phyloP scores from a whole-genome alignment of 805 yeast species.

The Kuraishia piskuri region DNA sequence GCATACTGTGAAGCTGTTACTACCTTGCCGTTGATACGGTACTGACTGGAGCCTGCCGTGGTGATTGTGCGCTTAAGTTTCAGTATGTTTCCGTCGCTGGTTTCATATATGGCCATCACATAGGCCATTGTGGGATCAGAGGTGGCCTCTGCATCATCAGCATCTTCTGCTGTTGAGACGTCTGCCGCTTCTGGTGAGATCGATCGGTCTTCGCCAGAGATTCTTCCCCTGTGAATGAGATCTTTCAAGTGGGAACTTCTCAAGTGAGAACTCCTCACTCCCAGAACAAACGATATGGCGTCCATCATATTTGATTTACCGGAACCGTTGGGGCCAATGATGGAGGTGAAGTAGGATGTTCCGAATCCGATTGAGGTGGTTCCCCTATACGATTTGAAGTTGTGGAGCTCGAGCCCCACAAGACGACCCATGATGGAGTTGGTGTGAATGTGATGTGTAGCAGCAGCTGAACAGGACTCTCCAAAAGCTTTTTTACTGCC shows the following conservation, averaged over 20 bases:
- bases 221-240: slow-evolving; percentile 69
- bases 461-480: not conserved
- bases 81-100: slow-evolving; percentile 46
- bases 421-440: slow-evolving; percentile 65
- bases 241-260: slow-evolving; percentile 71
- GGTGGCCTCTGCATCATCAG: slow-evolving; percentile 14
- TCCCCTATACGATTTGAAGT: slow-evolving; percentile 90
- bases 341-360: slow-evolving; percentile 72
- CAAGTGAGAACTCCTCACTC: slow-evolving; percentile 66
- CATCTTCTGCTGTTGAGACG: slow-evolving; percentile 12
- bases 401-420: slow-evolving; percentile 66
- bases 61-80: slow-evolving; percentile 57
- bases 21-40: slow-evolving; percentile 49
- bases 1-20: slow-evolving; percentile 63
- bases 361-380: slow-evolving; percentile 75
- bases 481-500: too few species aligned
- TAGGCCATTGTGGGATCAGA: slow-evolving; percentile 49
- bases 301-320: slow-evolving; percentile 96
- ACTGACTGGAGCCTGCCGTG: slow-evolving; percentile 54
- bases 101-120: slow-evolving; percentile 72
- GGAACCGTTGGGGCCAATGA: slow-evolving; percentile 97
- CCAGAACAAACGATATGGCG: slow-evolving; percentile 89
- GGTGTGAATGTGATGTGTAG: not conserved
- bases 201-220: slow-evolving; percentile 7
- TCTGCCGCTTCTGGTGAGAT: not conserved